Evolutionary conservation across 225 moss, liverwort and hornwort species (phyloP), one percentile per base, ranked within the genome.

Genomic region (Antitrichia curtipendula): DNA sequence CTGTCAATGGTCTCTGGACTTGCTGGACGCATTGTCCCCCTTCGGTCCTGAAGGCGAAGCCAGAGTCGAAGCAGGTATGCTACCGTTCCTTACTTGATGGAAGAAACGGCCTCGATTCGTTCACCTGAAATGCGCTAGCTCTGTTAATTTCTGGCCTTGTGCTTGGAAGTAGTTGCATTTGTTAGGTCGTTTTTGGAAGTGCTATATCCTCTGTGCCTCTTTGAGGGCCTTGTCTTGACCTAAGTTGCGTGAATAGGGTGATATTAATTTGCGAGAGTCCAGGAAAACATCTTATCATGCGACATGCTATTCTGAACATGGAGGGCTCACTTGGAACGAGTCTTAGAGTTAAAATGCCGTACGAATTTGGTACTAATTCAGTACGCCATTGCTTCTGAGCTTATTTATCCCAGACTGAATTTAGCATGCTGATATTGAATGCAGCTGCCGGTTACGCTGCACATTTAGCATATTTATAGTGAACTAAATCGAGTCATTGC

Each of bases 1-100:
- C 88, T 96, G 95, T 54, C 94, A 96, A 66, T 96, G 96, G 96
- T 95, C 96, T 23, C 83, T 96, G 50, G 92, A 94, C 38, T 80
- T 96, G 82, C 86, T 96, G 36, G 96, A 95, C 53, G 94, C 92
- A 0, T 87, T 93, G 92, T 93, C 92, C 19, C 91, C 93, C 6
- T 92, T 95, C 74, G 96, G 95, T 36, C 89, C 94, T 8, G 89
- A 91, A 52, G 86, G 88, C 41, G 40, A 66, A 10, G 88, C 84
- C 36, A 80, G 92, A 53, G 45, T 89, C 3, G 82, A 86, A 49
- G 92, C 93, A 88, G 89, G 93, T 88, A 66, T 70, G 81, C 47
- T 25, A 16, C 15, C 83, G 12, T 82, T 32, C 53, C 50, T 21
- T 36, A 13, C 52, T 6, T 52, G 34, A 49, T 52, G 34, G 52